These are phyloP conservation scores for Curvularia verruculosa DNA, from an alignment of 2,329 filamentous ascomycete genomes.

Conservation along the genomic window DNA sequence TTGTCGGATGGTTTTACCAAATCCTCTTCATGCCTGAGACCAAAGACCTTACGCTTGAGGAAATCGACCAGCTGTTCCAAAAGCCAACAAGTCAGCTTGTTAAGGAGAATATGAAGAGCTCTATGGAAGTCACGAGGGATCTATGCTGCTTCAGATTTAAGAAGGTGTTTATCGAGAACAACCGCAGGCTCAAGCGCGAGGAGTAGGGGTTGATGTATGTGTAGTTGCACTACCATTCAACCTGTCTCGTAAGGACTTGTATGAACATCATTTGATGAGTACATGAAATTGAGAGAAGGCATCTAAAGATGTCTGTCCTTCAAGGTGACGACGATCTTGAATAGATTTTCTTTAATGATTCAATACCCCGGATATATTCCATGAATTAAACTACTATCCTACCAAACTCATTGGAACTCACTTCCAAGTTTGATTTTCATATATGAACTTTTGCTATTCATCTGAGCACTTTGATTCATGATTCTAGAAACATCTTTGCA, in stretches of 20 bases:
- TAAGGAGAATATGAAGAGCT: conserved; percentile 51
- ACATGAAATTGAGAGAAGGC: background rate
- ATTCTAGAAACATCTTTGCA: too few relatives aligned
- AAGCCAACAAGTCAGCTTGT: conserved; percentile 68
- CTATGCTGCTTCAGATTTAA: conserved; percentile 52
- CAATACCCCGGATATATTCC: conserved; percentile 1
- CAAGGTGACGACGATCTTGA: background rate
- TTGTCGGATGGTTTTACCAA: conserved; percentile 74
- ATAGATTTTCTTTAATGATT: conserved; percentile 1
- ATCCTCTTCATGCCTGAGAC: conserved; percentile 78
- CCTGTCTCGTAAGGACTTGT: background rate
- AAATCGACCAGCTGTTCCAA: conserved; percentile 72
- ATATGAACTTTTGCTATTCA: too few relatives aligned
- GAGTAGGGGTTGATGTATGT: conserved; percentile 10
- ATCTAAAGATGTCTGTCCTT: background rate
- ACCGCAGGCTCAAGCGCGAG: conserved; percentile 20
- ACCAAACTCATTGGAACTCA: background rate
- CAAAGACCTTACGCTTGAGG: conserved; percentile 71
- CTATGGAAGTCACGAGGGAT: conserved; percentile 54
- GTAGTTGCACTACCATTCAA: background rate
- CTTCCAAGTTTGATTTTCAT: background rate
- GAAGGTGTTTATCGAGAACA: conserved; percentile 56
- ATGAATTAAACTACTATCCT: background rate
- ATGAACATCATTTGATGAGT: background rate
- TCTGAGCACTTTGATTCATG: background rate